Base-by-base conservation (phyloP, 768 basidiomycete species). In the Tremella mesenterica region DNA sequence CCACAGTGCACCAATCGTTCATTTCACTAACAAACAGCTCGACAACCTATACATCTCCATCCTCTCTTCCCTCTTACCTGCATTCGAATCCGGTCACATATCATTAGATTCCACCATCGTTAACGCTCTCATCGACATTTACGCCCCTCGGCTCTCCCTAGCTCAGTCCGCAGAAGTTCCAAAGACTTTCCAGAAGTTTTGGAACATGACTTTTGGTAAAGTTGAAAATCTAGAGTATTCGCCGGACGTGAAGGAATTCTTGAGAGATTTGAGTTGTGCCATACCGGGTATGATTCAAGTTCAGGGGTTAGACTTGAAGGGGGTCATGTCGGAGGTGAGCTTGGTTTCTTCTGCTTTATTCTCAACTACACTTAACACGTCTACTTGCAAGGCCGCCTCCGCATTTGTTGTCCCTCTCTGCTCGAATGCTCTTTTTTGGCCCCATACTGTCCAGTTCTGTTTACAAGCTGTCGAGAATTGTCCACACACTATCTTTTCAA, bases 261-360 rank as follows among this genome's bases (percentile, higher is more conserved):
- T 66, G 16, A 21, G 44, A 14, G 57, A 63, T 8, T 43, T 69
- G 21, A 18, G 62, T 16, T 44, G 47, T 2, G 67, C 67, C 38
- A 58, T 66, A 3, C 64, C 63, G 10, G 67, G 60, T 6, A 44
- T 64, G 36, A 69, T 69, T 50, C 31, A 36, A 1, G 63, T 58
- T 16, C 47, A 52, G 9, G 64, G 63, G 6, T 36, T 69, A 28
- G 16, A 10, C 7, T 29, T 39, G n/a, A 25, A 20, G 2, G 52
- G 44, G 46, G 7, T 38, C 27, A 4, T 61, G 44, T 58, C 57
- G 29, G 50, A 49, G 47, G 59, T 57, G 48, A 28, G 56, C 43
- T 25, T 3, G 18, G 14, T n/a, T 12, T 53, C 20, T 21, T 46
- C 21, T 6, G 10, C 4, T 30, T 23, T n/a, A n/a, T n/a, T n/a